Conservation (phyloP, 2,329 filamentous ascomycete species). For the Septoria linicola region DNA sequence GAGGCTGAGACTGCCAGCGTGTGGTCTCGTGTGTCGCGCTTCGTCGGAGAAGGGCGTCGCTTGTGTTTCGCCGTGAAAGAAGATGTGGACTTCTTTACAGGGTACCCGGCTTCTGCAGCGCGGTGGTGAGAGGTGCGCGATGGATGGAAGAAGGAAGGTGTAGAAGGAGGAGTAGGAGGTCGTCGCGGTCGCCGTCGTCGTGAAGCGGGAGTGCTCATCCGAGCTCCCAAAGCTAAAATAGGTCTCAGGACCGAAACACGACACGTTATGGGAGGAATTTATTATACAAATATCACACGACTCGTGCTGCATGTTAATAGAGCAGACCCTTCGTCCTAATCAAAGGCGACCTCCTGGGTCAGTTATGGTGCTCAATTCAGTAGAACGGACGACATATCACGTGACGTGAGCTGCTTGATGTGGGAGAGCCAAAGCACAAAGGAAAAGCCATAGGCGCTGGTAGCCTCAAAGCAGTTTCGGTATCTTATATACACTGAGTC, state of each 20-base stretch:
- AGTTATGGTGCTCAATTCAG: not conserved
- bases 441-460: conserved; percentile 8
- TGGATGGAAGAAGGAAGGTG: not conserved
- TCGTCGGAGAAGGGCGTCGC: conserved; percentile 9
- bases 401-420: not conserved
- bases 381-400: not conserved
- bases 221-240: too few relatives aligned
- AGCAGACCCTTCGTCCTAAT: too few relatives aligned
- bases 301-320: too few relatives aligned
- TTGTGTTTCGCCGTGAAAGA: conserved; percentile 5
- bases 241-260: not conserved
- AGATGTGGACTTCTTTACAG: not conserved
- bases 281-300: too few relatives aligned
- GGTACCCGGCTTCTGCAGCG: conserved; percentile 18
- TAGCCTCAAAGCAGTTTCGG: conserved; percentile 18
- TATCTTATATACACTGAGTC: conserved; percentile 27
- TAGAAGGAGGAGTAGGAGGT: not conserved
- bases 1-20: conserved; percentile 23
- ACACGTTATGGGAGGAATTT: too few relatives aligned
- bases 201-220: too few relatives aligned
- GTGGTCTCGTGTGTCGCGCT: conserved; percentile 12
- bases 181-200: too few relatives aligned
- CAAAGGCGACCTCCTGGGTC: too few relatives aligned
- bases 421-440: not conserved
- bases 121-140: conserved; percentile 6